These are phyloP conservation scores for Epichloe aotearoae DNA, from an alignment of 2,329 filamentous ascomycete species.

Conservation along the genomic window DNA sequence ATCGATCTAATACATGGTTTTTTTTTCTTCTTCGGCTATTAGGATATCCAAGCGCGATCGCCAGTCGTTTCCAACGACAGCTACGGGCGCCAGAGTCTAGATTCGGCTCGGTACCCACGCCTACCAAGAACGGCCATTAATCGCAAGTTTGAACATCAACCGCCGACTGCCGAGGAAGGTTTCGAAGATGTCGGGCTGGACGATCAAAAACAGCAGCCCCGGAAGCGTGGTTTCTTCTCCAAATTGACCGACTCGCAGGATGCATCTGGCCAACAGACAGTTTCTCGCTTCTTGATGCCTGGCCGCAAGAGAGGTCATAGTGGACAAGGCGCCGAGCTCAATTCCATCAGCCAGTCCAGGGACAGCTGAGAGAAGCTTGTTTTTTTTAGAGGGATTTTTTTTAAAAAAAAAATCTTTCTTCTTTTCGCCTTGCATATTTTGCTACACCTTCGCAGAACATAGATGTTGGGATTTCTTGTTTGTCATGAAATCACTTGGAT, in stretches of 20 bases:
- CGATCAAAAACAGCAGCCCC: constrained; percentile 41
- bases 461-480: neutral
- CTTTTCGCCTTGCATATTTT: neutral
- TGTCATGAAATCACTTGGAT: neutral
- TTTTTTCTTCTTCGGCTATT: constrained; percentile 1
- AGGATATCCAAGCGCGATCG: constrained; percentile 86
- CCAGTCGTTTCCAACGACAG: constrained; percentile 51
- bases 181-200: constrained; percentile 92
- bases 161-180: constrained; percentile 58
- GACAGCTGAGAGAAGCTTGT: constrained; percentile 9
- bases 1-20: neutral
- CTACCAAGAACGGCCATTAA: constrained; percentile 48
- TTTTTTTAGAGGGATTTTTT: neutral
- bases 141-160: constrained; percentile 43
- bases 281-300: constrained; percentile 51
- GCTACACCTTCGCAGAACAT: neutral
- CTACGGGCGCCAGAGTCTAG: constrained; percentile 64
- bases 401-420: neutral
- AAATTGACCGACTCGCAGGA: constrained; percentile 51
- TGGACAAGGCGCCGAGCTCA: constrained; percentile 58
- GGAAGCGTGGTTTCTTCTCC: constrained; percentile 62
- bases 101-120: constrained; percentile 55
- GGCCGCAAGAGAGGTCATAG: constrained; percentile 55
- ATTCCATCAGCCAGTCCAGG: constrained; percentile 39
- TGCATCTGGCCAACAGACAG: constrained; percentile 23